Percentiles rank a stretch among this genome's conserved stretches.
Conservation (phyloP, 2,329 filamentous ascomycete genomes). For the Elsinoe australis region DNA sequence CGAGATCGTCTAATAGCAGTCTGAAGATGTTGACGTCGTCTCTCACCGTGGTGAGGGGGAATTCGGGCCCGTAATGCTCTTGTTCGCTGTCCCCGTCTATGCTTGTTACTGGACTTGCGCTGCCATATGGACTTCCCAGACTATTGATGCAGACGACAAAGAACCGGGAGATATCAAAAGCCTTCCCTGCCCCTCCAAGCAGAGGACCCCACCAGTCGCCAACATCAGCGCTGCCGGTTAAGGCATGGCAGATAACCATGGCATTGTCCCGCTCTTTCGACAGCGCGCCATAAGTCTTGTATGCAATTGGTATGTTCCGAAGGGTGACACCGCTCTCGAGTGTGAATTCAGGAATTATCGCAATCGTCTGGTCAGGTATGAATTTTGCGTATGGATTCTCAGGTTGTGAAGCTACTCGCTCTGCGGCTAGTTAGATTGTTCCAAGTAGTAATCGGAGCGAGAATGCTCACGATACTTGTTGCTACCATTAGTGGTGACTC, state of each 20-base stretch:
- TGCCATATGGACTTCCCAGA: slow-evolving; percentile 76
- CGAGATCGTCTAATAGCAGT: slow-evolving; percentile 69
- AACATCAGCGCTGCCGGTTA: slow-evolving; percentile 79
- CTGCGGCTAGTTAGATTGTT: slow-evolving; percentile 23
- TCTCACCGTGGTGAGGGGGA: slow-evolving; percentile 86
- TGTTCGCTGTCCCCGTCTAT: slow-evolving; percentile 70
- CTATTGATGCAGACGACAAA: slow-evolving; percentile 84
- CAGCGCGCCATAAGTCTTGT: slow-evolving; percentile 54
- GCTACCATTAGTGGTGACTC: neutral
- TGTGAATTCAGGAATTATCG: slow-evolving; percentile 78
- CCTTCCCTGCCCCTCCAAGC: slow-evolving; percentile 66
- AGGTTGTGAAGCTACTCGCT: slow-evolving; percentile 52
- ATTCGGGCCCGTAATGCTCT: slow-evolving; percentile 85
- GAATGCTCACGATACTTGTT: slow-evolving; percentile 1
- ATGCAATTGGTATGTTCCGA: slow-evolving; percentile 62
- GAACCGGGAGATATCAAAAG: slow-evolving; percentile 75
- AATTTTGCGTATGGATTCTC: slow-evolving; percentile 86
- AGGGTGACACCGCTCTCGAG: slow-evolving; percentile 87
- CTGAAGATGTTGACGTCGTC: slow-evolving; percentile 90
- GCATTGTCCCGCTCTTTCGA: slow-evolving; percentile 52
- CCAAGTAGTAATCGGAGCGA: neutral
- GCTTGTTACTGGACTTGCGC: slow-evolving; percentile 79
- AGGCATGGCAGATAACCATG: slow-evolving; percentile 68
- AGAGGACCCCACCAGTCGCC: slow-evolving; percentile 84
- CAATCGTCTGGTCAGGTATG: slow-evolving; percentile 82